phyloP scores from a whole-genome alignment of 306 rosid genomes.

The Rosa lucieae region DNA sequence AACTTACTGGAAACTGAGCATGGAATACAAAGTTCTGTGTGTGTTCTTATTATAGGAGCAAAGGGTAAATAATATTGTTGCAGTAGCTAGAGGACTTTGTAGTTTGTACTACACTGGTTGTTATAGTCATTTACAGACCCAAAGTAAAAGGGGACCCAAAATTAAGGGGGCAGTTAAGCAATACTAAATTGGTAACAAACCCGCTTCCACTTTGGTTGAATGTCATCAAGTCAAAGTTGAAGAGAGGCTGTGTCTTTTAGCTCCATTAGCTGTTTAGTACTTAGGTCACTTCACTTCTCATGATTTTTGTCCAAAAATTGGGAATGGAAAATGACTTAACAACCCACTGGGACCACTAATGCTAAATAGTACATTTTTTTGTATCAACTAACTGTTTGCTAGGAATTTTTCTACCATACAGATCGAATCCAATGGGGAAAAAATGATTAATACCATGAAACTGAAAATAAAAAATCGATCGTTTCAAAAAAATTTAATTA shows the following conservation, averaged over 20 bases:
- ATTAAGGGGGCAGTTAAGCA: constrained; percentile 1
- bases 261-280: constrained; percentile 4
- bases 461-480: neutral
- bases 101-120: neutral
- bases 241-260: constrained; percentile 13
- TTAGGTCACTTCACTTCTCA: constrained; percentile 15
- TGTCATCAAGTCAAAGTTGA: neutral
- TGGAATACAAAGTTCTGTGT: neutral
- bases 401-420: too few species aligned
- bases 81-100: neutral
- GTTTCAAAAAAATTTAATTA: neutral
- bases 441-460: neutral
- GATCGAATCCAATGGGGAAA: too few species aligned
- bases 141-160: neutral
- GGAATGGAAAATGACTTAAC: neutral
- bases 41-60: neutral
- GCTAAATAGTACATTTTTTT: too few species aligned
- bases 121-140: neutral
- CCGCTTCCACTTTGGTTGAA: neutral
- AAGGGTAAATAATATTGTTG: neutral
- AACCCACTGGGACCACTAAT: neutral
- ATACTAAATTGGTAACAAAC: neutral
- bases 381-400: too few species aligned
- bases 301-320: neutral
- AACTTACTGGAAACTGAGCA: constrained; percentile 10